Conservation (phyloP, 2,329 filamentous ascomycete genomes). For the Aureobasidium pullulans region DNA sequence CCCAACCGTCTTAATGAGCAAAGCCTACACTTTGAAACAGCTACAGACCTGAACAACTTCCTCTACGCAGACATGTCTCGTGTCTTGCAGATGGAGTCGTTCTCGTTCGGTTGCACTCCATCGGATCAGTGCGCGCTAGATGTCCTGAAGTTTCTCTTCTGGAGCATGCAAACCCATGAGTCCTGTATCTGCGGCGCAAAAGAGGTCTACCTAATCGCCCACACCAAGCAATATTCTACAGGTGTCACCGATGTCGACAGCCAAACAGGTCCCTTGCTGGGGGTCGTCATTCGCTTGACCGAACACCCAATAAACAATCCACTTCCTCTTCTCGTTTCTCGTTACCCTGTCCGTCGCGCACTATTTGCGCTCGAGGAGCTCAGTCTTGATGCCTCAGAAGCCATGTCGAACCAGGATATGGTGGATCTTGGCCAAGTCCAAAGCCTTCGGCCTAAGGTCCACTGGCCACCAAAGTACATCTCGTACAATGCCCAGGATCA, state of each 20-base stretch:
- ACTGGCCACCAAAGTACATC: not conserved
- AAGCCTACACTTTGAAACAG: not conserved
- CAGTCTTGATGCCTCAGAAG: not conserved
- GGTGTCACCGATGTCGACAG: not conserved
- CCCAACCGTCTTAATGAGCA: not conserved
- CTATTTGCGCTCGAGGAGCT: not conserved
- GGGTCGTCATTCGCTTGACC: not conserved
- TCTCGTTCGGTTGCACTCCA: not conserved
- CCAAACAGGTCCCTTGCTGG: not conserved
- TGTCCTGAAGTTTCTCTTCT: not conserved
- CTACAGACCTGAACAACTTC: not conserved
- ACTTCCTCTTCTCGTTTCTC: not conserved
- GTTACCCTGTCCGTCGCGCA: not conserved
- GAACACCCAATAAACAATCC: not conserved
- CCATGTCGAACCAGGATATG: not conserved
- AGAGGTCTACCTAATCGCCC: not conserved
- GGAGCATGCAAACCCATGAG: not conserved
- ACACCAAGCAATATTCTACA: not conserved
- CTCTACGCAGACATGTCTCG: not conserved
- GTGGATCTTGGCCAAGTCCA: not conserved
- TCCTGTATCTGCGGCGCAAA: not conserved
- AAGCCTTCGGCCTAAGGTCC: not conserved
- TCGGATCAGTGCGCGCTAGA: not conserved
- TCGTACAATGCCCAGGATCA: not conserved
- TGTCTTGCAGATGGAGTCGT: not conserved